Conservation (phyloP, 345 rosid genomes). For the Moricandia moricandioides region DNA sequence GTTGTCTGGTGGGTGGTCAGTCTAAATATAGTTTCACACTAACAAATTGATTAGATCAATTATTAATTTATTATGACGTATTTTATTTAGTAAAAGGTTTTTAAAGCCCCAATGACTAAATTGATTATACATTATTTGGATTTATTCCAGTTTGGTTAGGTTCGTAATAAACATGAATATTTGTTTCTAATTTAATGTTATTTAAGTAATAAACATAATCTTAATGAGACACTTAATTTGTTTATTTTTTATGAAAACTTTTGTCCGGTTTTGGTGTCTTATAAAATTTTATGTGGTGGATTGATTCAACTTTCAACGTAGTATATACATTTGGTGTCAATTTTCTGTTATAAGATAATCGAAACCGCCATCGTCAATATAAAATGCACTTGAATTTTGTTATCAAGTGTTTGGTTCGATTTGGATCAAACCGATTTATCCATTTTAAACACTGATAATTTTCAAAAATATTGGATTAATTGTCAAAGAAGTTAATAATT, state of each 20-base stretch:
- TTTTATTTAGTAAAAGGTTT: background rate
- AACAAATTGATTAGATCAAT: background rate
- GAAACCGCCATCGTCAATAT: background rate
- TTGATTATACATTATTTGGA: constrained; percentile 18
- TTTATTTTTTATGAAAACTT: background rate
- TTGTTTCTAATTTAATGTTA: background rate
- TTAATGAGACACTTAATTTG: background rate
- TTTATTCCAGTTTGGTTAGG: constrained; percentile 18
- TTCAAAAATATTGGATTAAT: background rate
- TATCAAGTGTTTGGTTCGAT: background rate
- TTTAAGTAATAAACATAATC: background rate
- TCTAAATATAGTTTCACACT: background rate
- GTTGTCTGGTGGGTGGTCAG: constrained; percentile 10
- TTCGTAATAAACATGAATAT: constrained; percentile 10
- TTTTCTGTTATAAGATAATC: background rate
- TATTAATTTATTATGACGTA: background rate
- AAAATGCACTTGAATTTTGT: background rate
- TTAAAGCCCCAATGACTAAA: background rate
- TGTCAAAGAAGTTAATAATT: background rate
- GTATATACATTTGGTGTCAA: background rate
- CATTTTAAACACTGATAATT: background rate
- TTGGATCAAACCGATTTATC: background rate
- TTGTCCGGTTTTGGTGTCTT: background rate
- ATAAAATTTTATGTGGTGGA: background rate
- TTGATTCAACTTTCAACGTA: constrained; percentile 4